Evolutionary conservation across 2,329 filamentous ascomycete species (phyloP), one percentile per base, ranked within the genome.

Genomic region (Colletotrichum sp.): DNA sequence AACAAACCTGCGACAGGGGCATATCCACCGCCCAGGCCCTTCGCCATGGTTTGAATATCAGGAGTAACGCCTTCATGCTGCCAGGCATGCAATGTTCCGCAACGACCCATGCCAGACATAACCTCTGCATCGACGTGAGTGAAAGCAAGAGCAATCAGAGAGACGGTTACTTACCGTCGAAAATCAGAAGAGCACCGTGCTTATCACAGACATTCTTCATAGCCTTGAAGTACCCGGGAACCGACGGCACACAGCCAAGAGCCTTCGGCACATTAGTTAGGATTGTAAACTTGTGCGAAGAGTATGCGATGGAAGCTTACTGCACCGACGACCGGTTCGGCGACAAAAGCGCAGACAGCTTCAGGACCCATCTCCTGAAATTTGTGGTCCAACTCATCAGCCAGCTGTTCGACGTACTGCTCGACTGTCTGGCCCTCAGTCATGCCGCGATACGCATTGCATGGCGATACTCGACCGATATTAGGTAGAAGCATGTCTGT

Each of bases 321-420:
- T 39, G 94, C 93, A 4, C 94, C 94, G 16, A 94, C 93, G 2
- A 96, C 89, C 0, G 94, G 92, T 82, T 96, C 94, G 2, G 93
- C 92, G 1, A 74, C 70, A 9, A 75, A 75, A 8, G 92, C 94
- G 69, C 92, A 93, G 1, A 96, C 92, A 0, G 87, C 93, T 0
- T 92, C 87, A 0, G 93, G 90, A 0, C 93, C 94, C 1, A 95
- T 81, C 2, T 88, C 84, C 75, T 89, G 86, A 77, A 96, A 95
- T 78, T 94, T 92, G 3, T 84, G 86, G 9, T 95, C 93, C 2
- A 96, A 85, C 81, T 96, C 93, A 5, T 88, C 82, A 0, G 90
- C 90, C 12, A 95, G 86, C 22, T 92, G 87, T 2, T 82, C 80
- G 1, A 94, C 70, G 32, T 75, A 75, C 90, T 89, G 85, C 2